Conservation (phyloP, 2,329 filamentous ascomycete species). For the Basipetospora chlamydospora region DNA sequence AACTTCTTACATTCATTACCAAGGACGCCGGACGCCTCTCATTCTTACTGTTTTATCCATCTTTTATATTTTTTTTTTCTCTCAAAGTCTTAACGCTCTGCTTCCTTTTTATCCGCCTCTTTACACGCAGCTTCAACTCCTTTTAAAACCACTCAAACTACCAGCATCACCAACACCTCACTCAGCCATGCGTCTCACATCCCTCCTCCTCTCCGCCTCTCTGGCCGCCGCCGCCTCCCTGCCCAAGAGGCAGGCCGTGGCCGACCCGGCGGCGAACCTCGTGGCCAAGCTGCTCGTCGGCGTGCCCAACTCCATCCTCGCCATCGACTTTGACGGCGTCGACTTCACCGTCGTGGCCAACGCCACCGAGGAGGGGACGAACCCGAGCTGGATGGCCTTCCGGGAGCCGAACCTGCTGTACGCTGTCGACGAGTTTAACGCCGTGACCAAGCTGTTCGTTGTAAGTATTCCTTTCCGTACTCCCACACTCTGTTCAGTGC, state of each 20-base stretch:
- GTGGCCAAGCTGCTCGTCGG: slow-evolving; percentile 25
- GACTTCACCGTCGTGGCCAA: slow-evolving; percentile 22
- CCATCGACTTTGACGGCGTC: slow-evolving; percentile 25
- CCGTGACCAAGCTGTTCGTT: slow-evolving; percentile 22
- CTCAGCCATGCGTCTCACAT: not conserved
- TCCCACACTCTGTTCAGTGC: not conserved
- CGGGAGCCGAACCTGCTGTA: slow-evolving; percentile 25
- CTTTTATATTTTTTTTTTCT: not conserved
- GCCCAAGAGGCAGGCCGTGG: not conserved
- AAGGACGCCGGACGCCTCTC: slow-evolving; percentile 1
- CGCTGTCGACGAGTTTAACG: slow-evolving; percentile 30
- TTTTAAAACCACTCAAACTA: too few relatives aligned
- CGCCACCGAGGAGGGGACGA: slow-evolving; percentile 18
- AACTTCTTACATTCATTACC: not conserved
- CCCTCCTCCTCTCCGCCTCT: slow-evolving; percentile 1
- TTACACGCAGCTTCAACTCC: too few relatives aligned
- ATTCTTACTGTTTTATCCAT: not conserved
- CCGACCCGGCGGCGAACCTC: too few relatives aligned
- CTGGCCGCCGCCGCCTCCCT: slow-evolving; percentile 3
- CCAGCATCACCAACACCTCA: not conserved
- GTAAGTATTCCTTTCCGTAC: slow-evolving; percentile 4
- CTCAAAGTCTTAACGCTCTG: too few relatives aligned
- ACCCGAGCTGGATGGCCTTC: slow-evolving; percentile 31
- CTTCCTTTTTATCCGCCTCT: too few relatives aligned
- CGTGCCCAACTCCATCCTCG: slow-evolving; percentile 22